phyloP scores from a whole-genome alignment of 2,329 filamentous ascomycete genomes.

The Xylariaceae sp. region DNA sequence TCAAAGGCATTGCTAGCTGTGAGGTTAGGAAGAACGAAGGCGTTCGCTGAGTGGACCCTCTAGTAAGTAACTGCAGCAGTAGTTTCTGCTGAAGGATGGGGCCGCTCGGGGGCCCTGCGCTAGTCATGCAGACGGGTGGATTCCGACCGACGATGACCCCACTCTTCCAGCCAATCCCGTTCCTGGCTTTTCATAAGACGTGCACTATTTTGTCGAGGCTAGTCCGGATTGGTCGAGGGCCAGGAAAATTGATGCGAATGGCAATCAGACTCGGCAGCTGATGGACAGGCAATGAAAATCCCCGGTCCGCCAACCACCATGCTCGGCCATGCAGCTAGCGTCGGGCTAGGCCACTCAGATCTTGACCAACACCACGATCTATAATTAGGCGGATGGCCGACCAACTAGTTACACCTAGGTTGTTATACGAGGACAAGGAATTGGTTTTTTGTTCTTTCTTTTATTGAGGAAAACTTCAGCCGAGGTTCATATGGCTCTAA shows the following conservation, averaged over 20 bases:
- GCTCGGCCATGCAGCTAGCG: not conserved
- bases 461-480: too few relatives aligned
- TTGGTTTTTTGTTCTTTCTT: too few relatives aligned
- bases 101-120: not conserved
- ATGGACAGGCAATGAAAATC: too few relatives aligned
- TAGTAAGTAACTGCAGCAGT: not conserved
- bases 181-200: not conserved
- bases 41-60: not conserved
- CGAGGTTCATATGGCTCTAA: too few relatives aligned
- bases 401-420: too few relatives aligned
- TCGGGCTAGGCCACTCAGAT: too few relatives aligned
- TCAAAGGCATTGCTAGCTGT: not conserved
- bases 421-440: too few relatives aligned
- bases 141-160: not conserved
- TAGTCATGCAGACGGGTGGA: conserved; percentile 5
- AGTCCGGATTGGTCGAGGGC: not conserved
- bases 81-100: not conserved
- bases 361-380: too few relatives aligned
- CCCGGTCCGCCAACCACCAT: not conserved
- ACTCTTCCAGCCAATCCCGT: not conserved
- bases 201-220: not conserved
- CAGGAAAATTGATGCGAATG: too few relatives aligned
- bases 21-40: not conserved
- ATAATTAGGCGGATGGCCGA: too few relatives aligned
- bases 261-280: too few relatives aligned